Evolutionary conservation across 352 stramenopile genomes (phyloP), one percentile per base, ranked within the genome.

Genomic region (Detonula confervacea): DNA sequence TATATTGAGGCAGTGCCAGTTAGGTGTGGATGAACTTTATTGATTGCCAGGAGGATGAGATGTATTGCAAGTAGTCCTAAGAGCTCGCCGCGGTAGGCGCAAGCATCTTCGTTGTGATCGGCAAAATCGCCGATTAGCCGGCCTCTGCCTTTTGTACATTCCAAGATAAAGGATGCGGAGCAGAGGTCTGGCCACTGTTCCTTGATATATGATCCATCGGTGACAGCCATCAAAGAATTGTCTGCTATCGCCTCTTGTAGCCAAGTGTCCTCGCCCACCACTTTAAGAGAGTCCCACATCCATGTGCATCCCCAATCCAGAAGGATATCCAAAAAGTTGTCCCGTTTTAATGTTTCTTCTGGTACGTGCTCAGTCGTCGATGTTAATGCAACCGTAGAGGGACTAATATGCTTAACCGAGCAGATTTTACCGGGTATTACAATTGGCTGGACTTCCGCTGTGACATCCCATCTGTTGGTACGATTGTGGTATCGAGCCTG

Each of bases 191-290:
- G 39, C 16, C 39, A 51, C 0, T 60, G 0, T 14, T 76, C 55
- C 5, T 52, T 61, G n/a, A 76, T 68, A 30, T 68, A 76, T 0
- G 44, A 76, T 9, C 55, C 55, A n/a, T 65, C 55, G 4, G 55
- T 54, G 6, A 76, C 66, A 24, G 54, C 55, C 1, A 61, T 7
- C 5, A 7, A 24, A 16, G 42, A 54, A 0, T 30, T 44, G 11
- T 33, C 56, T 22, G 1, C 11, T 24, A 67, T 76, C 16, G 66
- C 37, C 0, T 37, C 27, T 2, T 37, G 4, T 11, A 76, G 2
- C 37, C 55, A 76, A 0, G 35, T 6, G 1, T 30, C 18, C 0
- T 44, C 20, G 1, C 55, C 66, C 11, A 52, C n/a, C 2, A 76
- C 0, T 37, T 54, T 18, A 4, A 76, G 35, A 25, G 18, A 46